phyloP scores from a whole-genome alignment of 352 stramenopile species.

The Phytopythium chamaehyphon region DNA sequence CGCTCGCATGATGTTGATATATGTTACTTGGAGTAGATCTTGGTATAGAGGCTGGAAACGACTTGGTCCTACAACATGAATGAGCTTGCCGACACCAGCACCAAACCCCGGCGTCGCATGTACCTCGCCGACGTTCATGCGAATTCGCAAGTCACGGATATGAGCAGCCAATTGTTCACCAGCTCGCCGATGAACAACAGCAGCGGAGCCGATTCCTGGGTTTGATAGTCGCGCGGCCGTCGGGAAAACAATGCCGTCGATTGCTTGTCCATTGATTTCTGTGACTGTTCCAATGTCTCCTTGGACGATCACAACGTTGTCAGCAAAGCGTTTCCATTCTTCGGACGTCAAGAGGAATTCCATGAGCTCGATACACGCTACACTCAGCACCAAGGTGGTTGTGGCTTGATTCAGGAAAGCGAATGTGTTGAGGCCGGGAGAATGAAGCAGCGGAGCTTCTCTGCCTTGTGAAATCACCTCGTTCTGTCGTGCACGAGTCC shows the following conservation, averaged over 20 bases:
- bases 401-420: slow-evolving; percentile 12
- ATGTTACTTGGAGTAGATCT: slow-evolving; percentile 23
- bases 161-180: slow-evolving; percentile 18
- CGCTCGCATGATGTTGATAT: slow-evolving; percentile 30
- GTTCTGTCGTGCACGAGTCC: too few relatives aligned
- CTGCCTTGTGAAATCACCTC: too few relatives aligned
- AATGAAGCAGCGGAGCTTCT: too few relatives aligned
- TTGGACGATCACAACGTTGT: slow-evolving; percentile 26
- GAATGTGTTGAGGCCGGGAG: too few relatives aligned
- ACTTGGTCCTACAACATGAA: slow-evolving; percentile 56
- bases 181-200: slow-evolving; percentile 25
- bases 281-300: slow-evolving; percentile 40
- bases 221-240: slow-evolving; percentile 21
- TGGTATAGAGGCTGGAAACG: slow-evolving; percentile 18
- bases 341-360: slow-evolving; percentile 29
- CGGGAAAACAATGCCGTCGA: slow-evolving; percentile 36
- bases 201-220: slow-evolving; percentile 20
- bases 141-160: slow-evolving; percentile 12
- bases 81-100: slow-evolving; percentile 45
- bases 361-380: slow-evolving; percentile 19
- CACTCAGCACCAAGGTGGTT: slow-evolving; percentile 17
- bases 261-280: slow-evolving; percentile 8
- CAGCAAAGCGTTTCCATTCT: slow-evolving; percentile 34
- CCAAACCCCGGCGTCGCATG: slow-evolving; percentile 46
- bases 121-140: slow-evolving; percentile 23